Percentiles rank a stretch among this genome's conserved stretches.
Evolutionary conservation across 2,329 filamentous ascomycete species (phyloP).

Genomic region (Fusarium praegraminearum): DNA sequence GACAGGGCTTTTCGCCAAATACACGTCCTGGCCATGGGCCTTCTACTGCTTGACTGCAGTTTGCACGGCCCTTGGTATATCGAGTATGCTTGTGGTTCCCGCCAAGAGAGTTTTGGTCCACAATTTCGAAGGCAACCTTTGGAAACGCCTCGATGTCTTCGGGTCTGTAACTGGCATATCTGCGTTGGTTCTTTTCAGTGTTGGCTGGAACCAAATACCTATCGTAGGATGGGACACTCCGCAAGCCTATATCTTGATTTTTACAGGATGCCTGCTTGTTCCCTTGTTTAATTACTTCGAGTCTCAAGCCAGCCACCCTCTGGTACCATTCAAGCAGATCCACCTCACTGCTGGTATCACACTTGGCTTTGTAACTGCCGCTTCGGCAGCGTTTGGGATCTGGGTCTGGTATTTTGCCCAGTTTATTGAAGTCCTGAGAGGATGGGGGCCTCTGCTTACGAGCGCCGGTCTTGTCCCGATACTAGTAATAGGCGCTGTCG

Average conservation of each 20-base stretch:
- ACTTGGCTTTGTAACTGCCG: slow-evolving; percentile 36
- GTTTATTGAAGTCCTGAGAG: slow-evolving; percentile 42
- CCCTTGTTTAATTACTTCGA: slow-evolving; percentile 38
- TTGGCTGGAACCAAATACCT: slow-evolving; percentile 46
- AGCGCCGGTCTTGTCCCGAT: slow-evolving; percentile 44
- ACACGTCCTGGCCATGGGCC: slow-evolving; percentile 44
- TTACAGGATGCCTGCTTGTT: slow-evolving; percentile 31
- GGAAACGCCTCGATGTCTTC: slow-evolving; percentile 41
- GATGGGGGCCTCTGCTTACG: slow-evolving; percentile 37
- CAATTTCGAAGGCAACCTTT: slow-evolving; percentile 44
- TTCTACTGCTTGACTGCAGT: slow-evolving; percentile 43
- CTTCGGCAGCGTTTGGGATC: slow-evolving; percentile 42
- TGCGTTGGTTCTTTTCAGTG: slow-evolving; percentile 39
- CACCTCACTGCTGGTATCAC: slow-evolving; percentile 28
- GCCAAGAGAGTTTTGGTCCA: slow-evolving; percentile 37
- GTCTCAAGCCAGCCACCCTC: slow-evolving; percentile 36
- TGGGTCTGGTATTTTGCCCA: slow-evolving; percentile 47
- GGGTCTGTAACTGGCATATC: slow-evolving; percentile 30
- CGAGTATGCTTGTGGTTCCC: slow-evolving; percentile 43
- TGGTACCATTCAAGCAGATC: slow-evolving; percentile 43
- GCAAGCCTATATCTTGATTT: slow-evolving; percentile 39
- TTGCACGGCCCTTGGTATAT: slow-evolving; percentile 36
- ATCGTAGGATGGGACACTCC: slow-evolving; percentile 34
- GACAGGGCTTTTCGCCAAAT: slow-evolving; percentile 42
- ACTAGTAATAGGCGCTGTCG: slow-evolving; percentile 31